A percentile compares a stretch with the other conserved stretches of the same genome.
phyloP scores from a whole-genome alignment of 352 stramenopile species.

The Phytophthora sp. region DNA sequence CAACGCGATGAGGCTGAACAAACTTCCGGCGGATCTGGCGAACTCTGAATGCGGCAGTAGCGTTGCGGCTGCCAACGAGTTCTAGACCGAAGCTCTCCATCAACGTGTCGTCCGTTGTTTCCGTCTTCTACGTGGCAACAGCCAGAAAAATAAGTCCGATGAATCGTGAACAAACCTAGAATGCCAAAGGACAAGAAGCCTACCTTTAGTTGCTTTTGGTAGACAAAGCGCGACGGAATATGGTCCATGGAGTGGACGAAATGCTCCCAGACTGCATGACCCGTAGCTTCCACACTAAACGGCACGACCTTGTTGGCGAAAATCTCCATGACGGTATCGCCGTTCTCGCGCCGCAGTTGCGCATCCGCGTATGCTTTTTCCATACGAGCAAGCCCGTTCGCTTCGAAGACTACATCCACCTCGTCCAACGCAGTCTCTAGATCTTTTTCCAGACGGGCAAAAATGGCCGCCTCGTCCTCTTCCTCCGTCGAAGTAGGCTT shows the following conservation, averaged over 20 bases:
- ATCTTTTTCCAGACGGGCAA: conserved; percentile 50
- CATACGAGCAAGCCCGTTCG: conserved; percentile 54
- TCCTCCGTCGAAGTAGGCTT: conserved; percentile 44
- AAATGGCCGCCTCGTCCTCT: conserved; percentile 56
- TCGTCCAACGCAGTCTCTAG: conserved; percentile 49
- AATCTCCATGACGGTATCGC: conserved; percentile 55
- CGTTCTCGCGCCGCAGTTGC: conserved; percentile 53
- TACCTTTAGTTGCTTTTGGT: conserved; percentile 61
- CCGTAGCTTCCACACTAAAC: conserved; percentile 49
- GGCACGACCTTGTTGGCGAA: conserved; percentile 67
- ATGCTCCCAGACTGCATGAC: conserved; percentile 56
- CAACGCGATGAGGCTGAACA: conserved; percentile 54
- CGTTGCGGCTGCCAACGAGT: conserved; percentile 53
- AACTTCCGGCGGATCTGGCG: conserved; percentile 63
- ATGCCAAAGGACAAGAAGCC: not conserved
- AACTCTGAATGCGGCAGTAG: conserved; percentile 55
- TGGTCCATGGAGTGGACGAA: conserved; percentile 65
- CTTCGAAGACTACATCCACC: conserved; percentile 57
- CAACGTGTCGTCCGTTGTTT: conserved; percentile 54
- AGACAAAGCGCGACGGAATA: conserved; percentile 61
- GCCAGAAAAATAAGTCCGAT: conserved; percentile 18
- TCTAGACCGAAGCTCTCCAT: conserved; percentile 64
- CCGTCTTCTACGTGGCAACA: conserved; percentile 45
- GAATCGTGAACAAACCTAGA: not conserved
- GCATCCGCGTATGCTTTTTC: conserved; percentile 57